Conservation (phyloP, 345 rosid genomes). For the Nasturtium officinale region DNA sequence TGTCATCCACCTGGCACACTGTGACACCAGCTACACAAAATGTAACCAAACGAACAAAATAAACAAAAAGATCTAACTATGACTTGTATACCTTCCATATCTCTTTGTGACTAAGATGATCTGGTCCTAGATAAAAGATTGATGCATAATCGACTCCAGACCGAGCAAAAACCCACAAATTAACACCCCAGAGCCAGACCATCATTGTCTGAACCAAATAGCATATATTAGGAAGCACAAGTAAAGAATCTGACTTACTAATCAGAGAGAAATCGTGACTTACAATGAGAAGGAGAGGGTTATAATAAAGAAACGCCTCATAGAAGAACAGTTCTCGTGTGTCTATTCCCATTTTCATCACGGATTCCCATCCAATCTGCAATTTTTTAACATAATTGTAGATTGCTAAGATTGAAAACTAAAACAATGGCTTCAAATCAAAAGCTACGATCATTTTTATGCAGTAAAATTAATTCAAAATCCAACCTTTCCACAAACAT, state of each 20-base stretch:
- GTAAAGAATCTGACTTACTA: background rate
- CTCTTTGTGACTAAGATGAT: slow-evolving; percentile 85
- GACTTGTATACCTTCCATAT: slow-evolving; percentile 79
- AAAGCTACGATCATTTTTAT: slow-evolving; percentile 3
- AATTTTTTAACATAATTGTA: slow-evolving; percentile 22
- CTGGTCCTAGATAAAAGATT: slow-evolving; percentile 80
- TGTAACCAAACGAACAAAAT: background rate
- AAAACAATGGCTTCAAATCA: slow-evolving; percentile 5
- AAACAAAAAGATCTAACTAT: background rate
- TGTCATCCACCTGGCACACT: slow-evolving; percentile 99
- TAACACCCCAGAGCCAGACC: slow-evolving; percentile 99
- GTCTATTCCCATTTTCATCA: slow-evolving; percentile 87
- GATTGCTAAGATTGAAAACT: background rate
- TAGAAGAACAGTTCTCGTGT: slow-evolving; percentile 84
- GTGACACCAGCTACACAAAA: slow-evolving; percentile 10
- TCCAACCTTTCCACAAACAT: slow-evolving; percentile 85
- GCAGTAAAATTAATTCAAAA: background rate
- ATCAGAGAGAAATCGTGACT: slow-evolving; percentile 32
- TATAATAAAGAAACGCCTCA: slow-evolving; percentile 92
- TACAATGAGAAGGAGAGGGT: slow-evolving; percentile 98
- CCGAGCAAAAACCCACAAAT: slow-evolving; percentile 83
- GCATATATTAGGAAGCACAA: slow-evolving; percentile 8
- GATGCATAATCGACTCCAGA: slow-evolving; percentile 77
- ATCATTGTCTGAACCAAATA: slow-evolving; percentile 66
- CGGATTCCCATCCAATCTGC: slow-evolving; percentile 95